phyloP scores from a whole-genome alignment of 164 flowering plant species.

The Annona cherimola region DNA sequence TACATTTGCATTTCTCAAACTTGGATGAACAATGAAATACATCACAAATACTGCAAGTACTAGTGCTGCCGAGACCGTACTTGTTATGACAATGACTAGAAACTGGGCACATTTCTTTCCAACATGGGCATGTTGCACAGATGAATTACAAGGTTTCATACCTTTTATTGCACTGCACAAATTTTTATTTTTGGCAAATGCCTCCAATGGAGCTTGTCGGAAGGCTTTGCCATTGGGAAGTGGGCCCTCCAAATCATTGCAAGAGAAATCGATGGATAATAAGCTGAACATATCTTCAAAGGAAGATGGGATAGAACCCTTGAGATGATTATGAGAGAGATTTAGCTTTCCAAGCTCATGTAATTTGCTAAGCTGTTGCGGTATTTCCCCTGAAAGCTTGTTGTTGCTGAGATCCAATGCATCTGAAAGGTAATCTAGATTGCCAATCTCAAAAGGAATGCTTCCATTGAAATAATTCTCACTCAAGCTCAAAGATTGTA shows the following conservation, averaged over 20 bases:
- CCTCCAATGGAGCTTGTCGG: not conserved
- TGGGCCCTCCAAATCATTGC: slow-evolving; percentile 13
- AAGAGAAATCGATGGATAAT: slow-evolving; percentile 8
- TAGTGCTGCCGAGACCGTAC: not conserved
- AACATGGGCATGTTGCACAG: not conserved
- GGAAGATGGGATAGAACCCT: slow-evolving; percentile 15
- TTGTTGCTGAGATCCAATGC: slow-evolving; percentile 1
- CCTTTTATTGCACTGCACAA: slow-evolving; percentile 8
- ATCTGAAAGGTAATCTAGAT: not conserved
- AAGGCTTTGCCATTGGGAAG: slow-evolving; percentile 4
- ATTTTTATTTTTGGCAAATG: not conserved
- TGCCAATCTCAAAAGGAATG: slow-evolving; percentile 10
- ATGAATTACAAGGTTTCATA: slow-evolving; percentile 3
- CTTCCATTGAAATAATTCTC: slow-evolving; percentile 5
- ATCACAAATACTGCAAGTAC: not conserved
- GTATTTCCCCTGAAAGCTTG: not conserved
- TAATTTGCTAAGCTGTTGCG: slow-evolving; percentile 6
- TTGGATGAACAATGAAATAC: not conserved
- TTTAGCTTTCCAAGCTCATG: slow-evolving; percentile 3
- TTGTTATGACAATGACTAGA: not conserved
- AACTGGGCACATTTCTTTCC: not conserved
- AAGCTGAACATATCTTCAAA: slow-evolving; percentile 7
- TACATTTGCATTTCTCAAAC: not conserved
- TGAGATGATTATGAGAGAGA: slow-evolving; percentile 18
- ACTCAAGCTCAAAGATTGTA: slow-evolving; percentile 4